A percentile compares a stretch with the other conserved stretches of the same genome.
These are phyloP conservation scores for Calocybe gangraenosa DNA, from an alignment of 768 basidiomycete species.

Conservation along the genomic window DNA sequence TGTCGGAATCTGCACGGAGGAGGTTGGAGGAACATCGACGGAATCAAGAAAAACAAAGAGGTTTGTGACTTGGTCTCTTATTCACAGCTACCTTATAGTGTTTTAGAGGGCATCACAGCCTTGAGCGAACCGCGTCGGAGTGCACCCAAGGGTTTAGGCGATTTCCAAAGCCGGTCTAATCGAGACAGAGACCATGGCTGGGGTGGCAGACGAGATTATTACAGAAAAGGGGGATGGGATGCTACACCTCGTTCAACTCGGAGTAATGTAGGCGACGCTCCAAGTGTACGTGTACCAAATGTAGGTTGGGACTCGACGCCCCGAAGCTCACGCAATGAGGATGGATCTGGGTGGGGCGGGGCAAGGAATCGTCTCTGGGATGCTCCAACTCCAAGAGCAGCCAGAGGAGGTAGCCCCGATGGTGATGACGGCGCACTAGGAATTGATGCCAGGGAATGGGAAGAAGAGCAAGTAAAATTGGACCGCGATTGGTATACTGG, in stretches of 20 bases:
- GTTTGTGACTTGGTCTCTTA: conserved; percentile 27
- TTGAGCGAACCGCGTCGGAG: conserved; percentile 51
- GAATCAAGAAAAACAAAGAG: conserved; percentile 65
- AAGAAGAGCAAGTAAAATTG: conserved; percentile 88
- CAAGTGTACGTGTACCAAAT: conserved; percentile 88
- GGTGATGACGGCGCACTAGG: conserved; percentile 59
- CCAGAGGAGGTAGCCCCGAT: conserved; percentile 66
- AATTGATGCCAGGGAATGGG: conserved; percentile 88
- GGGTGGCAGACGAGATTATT: conserved; percentile 37
- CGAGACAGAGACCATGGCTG: conserved; percentile 56
- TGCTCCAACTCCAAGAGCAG: conserved; percentile 74
- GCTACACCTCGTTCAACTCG: conserved; percentile 60
- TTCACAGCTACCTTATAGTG: conserved; percentile 5
- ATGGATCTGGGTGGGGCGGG: conserved; percentile 60
- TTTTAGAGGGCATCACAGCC: conserved; percentile 68
- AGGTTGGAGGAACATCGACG: conserved; percentile 75
- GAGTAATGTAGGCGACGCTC: conserved; percentile 50
- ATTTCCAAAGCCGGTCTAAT: conserved; percentile 92
- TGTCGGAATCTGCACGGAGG: conserved; percentile 70
- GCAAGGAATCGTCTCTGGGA: conserved; percentile 66
- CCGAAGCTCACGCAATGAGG: conserved; percentile 47
- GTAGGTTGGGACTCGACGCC: conserved; percentile 95
- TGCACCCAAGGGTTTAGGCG: conserved; percentile 77
- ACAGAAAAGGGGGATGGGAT: conserved; percentile 43
- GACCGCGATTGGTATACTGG: conserved; percentile 97